Percentiles rank a stretch among this genome's conserved stretches.
Evolutionary conservation across 73 alveolate genomes (phyloP).

Genomic region (Halteria grandinella): DNA sequence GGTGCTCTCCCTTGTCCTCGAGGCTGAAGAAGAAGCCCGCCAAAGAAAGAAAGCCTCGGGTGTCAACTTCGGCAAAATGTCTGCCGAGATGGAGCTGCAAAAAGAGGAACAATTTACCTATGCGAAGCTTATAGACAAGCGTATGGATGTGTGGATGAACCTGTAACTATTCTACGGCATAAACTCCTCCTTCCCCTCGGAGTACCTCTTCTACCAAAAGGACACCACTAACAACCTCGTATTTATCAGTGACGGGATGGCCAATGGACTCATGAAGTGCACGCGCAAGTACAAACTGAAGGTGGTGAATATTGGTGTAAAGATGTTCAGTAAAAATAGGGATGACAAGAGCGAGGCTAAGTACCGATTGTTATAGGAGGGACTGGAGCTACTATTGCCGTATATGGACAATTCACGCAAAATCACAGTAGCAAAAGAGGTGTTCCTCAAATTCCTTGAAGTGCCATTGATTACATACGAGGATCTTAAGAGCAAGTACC

Average conservation of each 20-base stretch:
- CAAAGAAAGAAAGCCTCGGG: constrained; percentile 22
- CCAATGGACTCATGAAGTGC: constrained; percentile 15
- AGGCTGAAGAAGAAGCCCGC: constrained; percentile 38
- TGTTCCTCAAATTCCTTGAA: constrained; percentile 24
- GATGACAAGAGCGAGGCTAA: constrained; percentile 9
- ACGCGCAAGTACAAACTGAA: constrained; percentile 30
- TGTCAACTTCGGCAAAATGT: constrained; percentile 20
- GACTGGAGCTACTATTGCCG: constrained; percentile 36
- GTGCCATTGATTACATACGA: neutral
- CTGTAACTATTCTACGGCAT: constrained; percentile 50
- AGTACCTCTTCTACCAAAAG: constrained; percentile 21
- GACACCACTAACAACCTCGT: constrained; percentile 24
- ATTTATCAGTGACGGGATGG: constrained; percentile 14
- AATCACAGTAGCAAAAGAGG: neutral
- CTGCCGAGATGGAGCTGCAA: constrained; percentile 4
- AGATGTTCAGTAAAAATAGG: constrained; percentile 40
- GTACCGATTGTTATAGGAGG: constrained; percentile 40
- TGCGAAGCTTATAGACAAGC: neutral
- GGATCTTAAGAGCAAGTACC: neutral
- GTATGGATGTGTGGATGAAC: constrained; percentile 23
- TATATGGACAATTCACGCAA: constrained; percentile 31
- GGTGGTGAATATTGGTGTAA: constrained; percentile 52
- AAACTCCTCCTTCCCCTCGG: constrained; percentile 9
- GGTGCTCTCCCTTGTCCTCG: constrained; percentile 3
- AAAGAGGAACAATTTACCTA: constrained; percentile 46